These are phyloP conservation scores for Sphaerulina musiva DNA, from an alignment of 2,329 filamentous ascomycete species.

Conservation along the genomic window DNA sequence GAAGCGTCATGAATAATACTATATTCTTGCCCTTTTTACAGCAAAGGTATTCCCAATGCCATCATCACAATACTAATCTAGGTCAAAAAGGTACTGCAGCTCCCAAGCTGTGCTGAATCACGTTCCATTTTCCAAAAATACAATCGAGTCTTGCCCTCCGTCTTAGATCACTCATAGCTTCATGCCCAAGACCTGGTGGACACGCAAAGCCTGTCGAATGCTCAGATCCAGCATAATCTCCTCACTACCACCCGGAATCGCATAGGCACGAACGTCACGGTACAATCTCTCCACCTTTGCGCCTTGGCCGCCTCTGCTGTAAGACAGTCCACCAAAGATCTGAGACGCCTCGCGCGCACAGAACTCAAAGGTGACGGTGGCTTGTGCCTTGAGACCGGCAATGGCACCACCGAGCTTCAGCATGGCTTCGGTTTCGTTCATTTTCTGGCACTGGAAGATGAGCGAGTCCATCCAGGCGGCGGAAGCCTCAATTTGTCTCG, in stretches of 20 bases:
- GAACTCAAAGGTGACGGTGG: slow-evolving; percentile 92
- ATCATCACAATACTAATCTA: neutral
- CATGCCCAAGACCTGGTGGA: slow-evolving; percentile 89
- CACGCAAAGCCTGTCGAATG: slow-evolving; percentile 81
- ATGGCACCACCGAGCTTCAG: slow-evolving; percentile 90
- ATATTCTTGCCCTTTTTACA: neutral
- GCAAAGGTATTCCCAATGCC: neutral
- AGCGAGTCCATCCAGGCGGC: slow-evolving; percentile 96
- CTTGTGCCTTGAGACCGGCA: slow-evolving; percentile 86
- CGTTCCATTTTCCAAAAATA: no score
- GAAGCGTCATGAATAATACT: neutral
- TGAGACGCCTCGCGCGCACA: slow-evolving; percentile 93
- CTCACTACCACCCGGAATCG: slow-evolving; percentile 85
- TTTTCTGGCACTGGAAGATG: slow-evolving; percentile 85
- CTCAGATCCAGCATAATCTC: slow-evolving; percentile 98
- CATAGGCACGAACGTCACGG: slow-evolving; percentile 90
- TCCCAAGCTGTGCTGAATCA: no score
- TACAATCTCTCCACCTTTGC: slow-evolving; percentile 93
- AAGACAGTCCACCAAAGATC: slow-evolving; percentile 92
- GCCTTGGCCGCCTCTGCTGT: slow-evolving; percentile 88
- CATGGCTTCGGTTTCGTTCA: slow-evolving; percentile 94
- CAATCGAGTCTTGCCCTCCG: no score
- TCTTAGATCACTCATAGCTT: slow-evolving; percentile 59
- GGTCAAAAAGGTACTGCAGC: no score
- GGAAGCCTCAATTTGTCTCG: slow-evolving; percentile 92